Evolutionary conservation across 2,329 filamentous ascomycete genomes (phyloP), one percentile per base, ranked within the genome.

Genomic region (Microdochium nivale): DNA sequence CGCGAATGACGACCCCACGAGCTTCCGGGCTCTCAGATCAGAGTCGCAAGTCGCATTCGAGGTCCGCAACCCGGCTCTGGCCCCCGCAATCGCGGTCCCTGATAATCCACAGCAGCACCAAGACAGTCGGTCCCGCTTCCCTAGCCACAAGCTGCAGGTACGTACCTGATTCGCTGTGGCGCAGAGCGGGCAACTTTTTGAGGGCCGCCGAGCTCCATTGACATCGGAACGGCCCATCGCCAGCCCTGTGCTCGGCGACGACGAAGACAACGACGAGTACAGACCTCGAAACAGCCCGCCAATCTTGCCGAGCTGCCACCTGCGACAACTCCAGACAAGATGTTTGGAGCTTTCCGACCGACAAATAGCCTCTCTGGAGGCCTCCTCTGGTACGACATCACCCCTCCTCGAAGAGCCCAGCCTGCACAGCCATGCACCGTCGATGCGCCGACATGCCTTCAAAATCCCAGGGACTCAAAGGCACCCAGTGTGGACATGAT

Each of bases 291-390:
- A n/a, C n/a, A n/a, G n/a, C n/a, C n/a, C n/a, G n/a, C n/a, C n/a
- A n/a, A n/a, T n/a, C n/a, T n/a, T n/a, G n/a, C n/a, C n/a, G n/a
- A n/a, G 13, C 33, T 13, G 23, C 40, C 16, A 16, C n/a, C n/a
- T 44, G 8, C 40, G 40, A 44, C 24, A 47, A 30, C 8, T 24
- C 14, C 46, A 30, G 13, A 47, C 65, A 78, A 60, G 57, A 95
- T 96, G 90, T 92, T 90, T 69, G 87, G 87, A 64, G 78, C 86
- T 59, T 90, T 95, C 75, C 87, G 86, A 73, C 77, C 87, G 60
- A 90, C 89, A 46, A 87, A 83, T 58, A 76, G 87, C 53, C 76
- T 95, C 24, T 85, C 83, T 52, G 81, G 88, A 56, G 90, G 90
- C 70, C 84, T 96, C 51, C 77, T 96, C 60, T 96, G 90, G 86